Evolutionary conservation across 345 rosid genomes (phyloP).

Genomic region (Atalantia buxifolia): DNA sequence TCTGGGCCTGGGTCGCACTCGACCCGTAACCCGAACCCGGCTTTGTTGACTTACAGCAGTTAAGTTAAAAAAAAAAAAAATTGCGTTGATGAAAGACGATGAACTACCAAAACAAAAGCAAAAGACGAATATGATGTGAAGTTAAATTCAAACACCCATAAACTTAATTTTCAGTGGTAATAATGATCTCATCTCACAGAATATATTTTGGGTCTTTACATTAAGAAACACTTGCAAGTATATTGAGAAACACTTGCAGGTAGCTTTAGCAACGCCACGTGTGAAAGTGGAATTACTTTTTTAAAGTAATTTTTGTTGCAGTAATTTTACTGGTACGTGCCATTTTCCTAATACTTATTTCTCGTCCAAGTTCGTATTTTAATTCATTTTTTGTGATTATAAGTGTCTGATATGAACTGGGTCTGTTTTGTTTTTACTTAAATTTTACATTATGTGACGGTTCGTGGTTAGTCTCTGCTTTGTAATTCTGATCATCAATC

Average conservation of each 20-base stretch:
- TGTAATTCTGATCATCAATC: not conserved
- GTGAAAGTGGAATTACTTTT: slow-evolving; percentile 3
- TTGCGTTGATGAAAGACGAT: not conserved
- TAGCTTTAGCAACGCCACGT: not conserved
- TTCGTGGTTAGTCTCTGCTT: not conserved
- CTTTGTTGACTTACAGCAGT: not conserved
- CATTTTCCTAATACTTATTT: not conserved
- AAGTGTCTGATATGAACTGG: slow-evolving; percentile 1
- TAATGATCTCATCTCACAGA: not conserved
- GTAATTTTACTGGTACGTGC: not conserved
- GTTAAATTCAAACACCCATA: not conserved
- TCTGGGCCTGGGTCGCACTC: not conserved
- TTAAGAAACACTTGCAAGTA: not conserved
- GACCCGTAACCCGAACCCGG: not conserved
- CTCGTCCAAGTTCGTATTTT: not conserved
- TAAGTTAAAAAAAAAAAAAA: not conserved
- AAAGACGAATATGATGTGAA: not conserved
- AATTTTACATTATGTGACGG: not conserved
- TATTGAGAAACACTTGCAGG: not conserved
- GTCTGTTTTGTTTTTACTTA: not conserved
- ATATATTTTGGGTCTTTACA: not conserved
- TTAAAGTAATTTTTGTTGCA: not conserved
- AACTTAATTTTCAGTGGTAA: not conserved
- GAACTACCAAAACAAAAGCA: not conserved
- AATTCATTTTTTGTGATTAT: not conserved